A percentile compares a stretch with the other conserved stretches of the same genome.
Evolutionary conservation across 192 early-diverging fungal species (phyloP).

Genomic region (Backusella circina): DNA sequence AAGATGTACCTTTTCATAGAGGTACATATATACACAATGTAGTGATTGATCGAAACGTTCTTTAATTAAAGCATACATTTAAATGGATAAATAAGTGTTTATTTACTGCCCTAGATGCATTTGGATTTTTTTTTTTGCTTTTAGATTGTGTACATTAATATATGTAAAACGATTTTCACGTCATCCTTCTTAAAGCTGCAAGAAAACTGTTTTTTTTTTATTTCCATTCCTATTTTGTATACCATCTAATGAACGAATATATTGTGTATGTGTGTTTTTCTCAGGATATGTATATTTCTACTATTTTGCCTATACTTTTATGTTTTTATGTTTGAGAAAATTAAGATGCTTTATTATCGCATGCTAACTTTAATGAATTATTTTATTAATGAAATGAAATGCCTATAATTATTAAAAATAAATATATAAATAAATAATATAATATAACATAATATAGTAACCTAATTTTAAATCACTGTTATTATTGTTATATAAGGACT

Average conservation of each 20-base stretch:
- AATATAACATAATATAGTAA: background rate
- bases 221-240: background rate
- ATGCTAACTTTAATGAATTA: background rate
- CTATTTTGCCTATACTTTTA: background rate
- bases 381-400: background rate
- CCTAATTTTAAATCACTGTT: background rate
- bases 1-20: background rate
- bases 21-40: background rate
- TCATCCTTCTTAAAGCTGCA: background rate
- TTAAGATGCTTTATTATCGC: background rate
- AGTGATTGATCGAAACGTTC: background rate
- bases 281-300: background rate
- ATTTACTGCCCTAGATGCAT: background rate
- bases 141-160: slow-evolving; percentile 1
- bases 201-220: too few species aligned
- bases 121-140: background rate
- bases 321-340: background rate
- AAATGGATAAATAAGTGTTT: background rate
- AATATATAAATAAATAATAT: background rate
- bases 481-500: background rate
- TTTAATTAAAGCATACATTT: slow-evolving; percentile 5
- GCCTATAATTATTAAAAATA: background rate
- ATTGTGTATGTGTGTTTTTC: background rate
- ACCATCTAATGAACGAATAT: background rate
- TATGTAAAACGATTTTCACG: background rate